Conservation (phyloP, 805 yeast genomes). For the Candida cerambycidarum region DNA sequence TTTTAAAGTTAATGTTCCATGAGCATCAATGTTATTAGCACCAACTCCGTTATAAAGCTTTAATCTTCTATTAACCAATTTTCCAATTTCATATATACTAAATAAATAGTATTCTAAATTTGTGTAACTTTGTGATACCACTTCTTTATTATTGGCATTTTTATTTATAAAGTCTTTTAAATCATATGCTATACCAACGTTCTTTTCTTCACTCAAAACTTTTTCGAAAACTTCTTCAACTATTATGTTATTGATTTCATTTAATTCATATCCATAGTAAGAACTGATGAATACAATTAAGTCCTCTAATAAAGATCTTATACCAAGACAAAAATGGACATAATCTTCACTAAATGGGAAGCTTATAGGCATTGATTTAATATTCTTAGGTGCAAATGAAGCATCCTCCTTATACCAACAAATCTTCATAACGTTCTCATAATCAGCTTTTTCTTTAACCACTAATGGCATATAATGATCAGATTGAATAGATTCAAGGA, state of each 20-base stretch:
- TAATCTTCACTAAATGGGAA: constrained; percentile 86
- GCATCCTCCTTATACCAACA: constrained; percentile 68
- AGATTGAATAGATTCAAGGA: constrained; percentile 59
- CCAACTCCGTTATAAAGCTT: constrained; percentile 39
- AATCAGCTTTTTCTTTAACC: constrained; percentile 58
- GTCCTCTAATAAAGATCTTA: constrained; percentile 63
- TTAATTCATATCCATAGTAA: constrained; percentile 62
- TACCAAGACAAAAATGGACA: constrained; percentile 79
- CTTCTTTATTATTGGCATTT: constrained; percentile 78
- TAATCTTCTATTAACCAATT: constrained; percentile 37
- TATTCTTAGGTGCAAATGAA: constrained; percentile 41
- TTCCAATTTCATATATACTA: constrained; percentile 71
- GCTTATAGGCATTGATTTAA: constrained; percentile 57
- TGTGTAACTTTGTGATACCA: constrained; percentile 82
- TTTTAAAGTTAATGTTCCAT: constrained; percentile 38
- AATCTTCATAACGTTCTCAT: constrained; percentile 59
- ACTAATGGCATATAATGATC: constrained; percentile 90
- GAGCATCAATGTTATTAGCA: constrained; percentile 39
- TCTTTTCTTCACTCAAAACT: constrained; percentile 52
- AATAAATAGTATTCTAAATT: constrained; percentile 83
- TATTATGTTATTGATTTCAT: constrained; percentile 56
- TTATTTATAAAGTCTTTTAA: constrained; percentile 59
- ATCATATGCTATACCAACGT: constrained; percentile 58
- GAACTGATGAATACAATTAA: constrained; percentile 64
- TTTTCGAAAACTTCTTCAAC: constrained; percentile 63